Evolutionary conservation across 1,284 basidiomycete genomes (phyloP), one percentile per base, ranked within the genome.

Genomic region (Ustilago sp.): DNA sequence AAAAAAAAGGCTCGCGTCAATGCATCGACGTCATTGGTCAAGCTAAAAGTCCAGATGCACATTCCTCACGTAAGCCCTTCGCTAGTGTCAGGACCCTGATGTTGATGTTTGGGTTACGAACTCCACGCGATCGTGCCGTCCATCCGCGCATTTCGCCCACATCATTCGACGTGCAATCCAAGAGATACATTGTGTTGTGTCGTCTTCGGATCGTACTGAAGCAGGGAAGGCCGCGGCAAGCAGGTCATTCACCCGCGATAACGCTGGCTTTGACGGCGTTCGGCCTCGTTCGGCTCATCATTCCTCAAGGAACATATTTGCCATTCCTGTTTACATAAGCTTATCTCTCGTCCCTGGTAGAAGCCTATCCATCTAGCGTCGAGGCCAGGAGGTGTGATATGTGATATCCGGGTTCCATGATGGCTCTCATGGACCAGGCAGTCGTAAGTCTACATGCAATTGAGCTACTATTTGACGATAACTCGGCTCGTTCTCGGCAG

Each of bases 401-500:
- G 19, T 28, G 31, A 7, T 50, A 12, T 11, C 15, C n/a, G 28
- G 12, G 19, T 43, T 56, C 43, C 47, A 19, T 41, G 32, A n/a
- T 47, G 19, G 23, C 38, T 15, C 34, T 63, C 57, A 80, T 2
- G 76, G 79, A 31, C 74, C 79, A 4, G 76, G 83, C 55, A 83
- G 65, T 54, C 63, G 82, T 89, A 81, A 92, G 92, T 61, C 88
- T 4, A 91, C 90, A 80, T 93, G 93, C 41, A 93, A 81, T n/a
- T 90, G 89, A 3, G 91, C 92, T 3, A 90, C 81, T 50, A 94
- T 91, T 80, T 92, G 90, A 85, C 91, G 87, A 79, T 89, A 94
- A 66, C 92, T 88, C 0, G 91, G 90, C 80, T 94, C 93, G 63
- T 90, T 91, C 61, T 93, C 93, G 0, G 92, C 90, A 0, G 92